Evolutionary conservation across 2,329 filamentous ascomycete species (phyloP).

Genomic region (Clonostachys rhizophaga): DNA sequence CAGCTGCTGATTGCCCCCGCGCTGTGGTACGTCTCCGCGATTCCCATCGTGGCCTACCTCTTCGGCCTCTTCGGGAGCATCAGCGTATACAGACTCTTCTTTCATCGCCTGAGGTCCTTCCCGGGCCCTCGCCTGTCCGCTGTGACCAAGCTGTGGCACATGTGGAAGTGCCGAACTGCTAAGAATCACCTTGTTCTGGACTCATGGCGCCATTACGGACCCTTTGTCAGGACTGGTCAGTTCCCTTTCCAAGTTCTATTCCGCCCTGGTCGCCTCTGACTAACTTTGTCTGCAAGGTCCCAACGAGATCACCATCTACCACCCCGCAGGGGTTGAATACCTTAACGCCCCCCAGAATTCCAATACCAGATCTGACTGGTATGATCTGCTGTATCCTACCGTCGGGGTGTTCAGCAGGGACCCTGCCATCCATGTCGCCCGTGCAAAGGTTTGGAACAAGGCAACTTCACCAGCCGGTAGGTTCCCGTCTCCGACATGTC

Average conservation of each 20-base stretch:
- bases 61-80: background rate
- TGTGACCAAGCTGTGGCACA: background rate
- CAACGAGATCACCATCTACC: background rate
- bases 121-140: constrained; percentile 1
- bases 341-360: background rate
- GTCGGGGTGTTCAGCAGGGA: no score
- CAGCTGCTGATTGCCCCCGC: no score
- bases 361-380: background rate
- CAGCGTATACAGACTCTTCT: constrained; percentile 1
- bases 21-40: no score
- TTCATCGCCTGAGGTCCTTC: constrained; percentile 1
- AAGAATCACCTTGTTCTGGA: background rate
- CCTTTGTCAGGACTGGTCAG: background rate
- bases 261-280: background rate
- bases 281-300: background rate
- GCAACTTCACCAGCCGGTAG: no score
- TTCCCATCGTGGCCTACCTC: background rate
- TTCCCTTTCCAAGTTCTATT: background rate
- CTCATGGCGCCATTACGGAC: background rate
- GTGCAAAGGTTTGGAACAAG: no score
- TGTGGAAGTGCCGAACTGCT: background rate
- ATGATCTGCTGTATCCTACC: background rate
- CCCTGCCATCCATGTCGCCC: no score
- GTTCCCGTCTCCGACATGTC: no score
- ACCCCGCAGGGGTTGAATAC: background rate